phyloP scores from a whole-genome alignment of 1,284 basidiomycete genomes.

The Tilletia indica region DNA sequence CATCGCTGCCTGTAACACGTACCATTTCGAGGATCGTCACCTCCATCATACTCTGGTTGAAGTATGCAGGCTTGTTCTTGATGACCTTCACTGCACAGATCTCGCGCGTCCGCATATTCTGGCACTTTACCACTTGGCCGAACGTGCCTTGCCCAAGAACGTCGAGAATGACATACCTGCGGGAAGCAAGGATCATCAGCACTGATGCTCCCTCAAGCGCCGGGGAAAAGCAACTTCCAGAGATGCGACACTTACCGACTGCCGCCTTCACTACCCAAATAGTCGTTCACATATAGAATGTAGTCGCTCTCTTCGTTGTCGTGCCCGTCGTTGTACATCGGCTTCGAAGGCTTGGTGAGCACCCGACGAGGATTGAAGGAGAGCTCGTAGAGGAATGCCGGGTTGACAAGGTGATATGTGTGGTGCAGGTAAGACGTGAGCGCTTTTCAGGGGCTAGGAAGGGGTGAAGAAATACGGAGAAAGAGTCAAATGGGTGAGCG shows the following conservation, averaged over 20 bases:
- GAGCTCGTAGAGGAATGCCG: slow-evolving; percentile 55
- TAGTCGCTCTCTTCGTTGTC: slow-evolving; percentile 56
- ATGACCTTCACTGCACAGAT: slow-evolving; percentile 98
- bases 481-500: neutral
- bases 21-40: slow-evolving; percentile 92
- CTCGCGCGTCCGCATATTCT: slow-evolving; percentile 98
- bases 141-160: slow-evolving; percentile 98
- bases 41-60: slow-evolving; percentile 99
- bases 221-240: neutral
- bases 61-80: slow-evolving; percentile 99
- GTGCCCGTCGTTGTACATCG: slow-evolving; percentile 53
- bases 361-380: slow-evolving; percentile 54
- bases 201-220: slow-evolving; percentile 7
- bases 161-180: slow-evolving; percentile 92
- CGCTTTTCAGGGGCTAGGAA: slow-evolving; percentile 48
- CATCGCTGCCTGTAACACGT: slow-evolving; percentile 51
- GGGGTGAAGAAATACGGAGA: neutral
- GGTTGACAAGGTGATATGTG: slow-evolving; percentile 56
- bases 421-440: slow-evolving; percentile 54
- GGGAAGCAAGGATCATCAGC: slow-evolving; percentile 14
- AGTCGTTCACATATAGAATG: slow-evolving; percentile 56
- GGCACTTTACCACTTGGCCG: slow-evolving; percentile 98
- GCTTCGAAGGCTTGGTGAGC: slow-evolving; percentile 54
- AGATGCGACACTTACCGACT: neutral
- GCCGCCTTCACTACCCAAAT: slow-evolving; percentile 53